Base-by-base conservation (phyloP, 177 flowering plant species). In the Vitis hybrid region DNA sequence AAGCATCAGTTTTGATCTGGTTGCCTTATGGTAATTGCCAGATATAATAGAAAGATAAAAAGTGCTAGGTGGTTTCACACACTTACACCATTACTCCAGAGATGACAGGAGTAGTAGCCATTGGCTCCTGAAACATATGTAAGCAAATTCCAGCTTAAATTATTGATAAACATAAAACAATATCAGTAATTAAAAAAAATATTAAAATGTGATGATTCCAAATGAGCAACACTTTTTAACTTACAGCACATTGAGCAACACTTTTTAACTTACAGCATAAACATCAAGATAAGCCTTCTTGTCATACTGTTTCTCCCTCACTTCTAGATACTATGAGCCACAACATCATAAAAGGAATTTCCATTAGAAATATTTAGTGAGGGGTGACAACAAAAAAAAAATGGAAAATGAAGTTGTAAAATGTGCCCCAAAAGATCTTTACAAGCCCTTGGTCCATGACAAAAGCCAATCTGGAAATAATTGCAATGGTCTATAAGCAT, bases 221-320 rank as follows among this genome's bases (percentile, higher is more conserved):
- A 26, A 26, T 26, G 30, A 26, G 30, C 30, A 58, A 13, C 55
- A 65, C 5, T 50, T 15, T 26, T 51, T 61, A 58, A 79, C 97
- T 88, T 83, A 91, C 98, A n/a, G 97, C 88, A 78, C 30, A 26
- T 26, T 26, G 32, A 26, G 32, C 32, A 58, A 14, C 55, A 65
- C 5, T 50, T 15, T 15, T 51, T 61, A 58, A 80, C 97, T 88
- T 83, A 91, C 98, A n/a, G 97, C 88, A 78, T 78, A 94, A 56
- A 94, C 81, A 75, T 94, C 97, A 64, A 94, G 39, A 73, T 84
- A 87, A 54, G 78, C 92, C 79, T 94, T 89, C 81, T 80, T 57
- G 76, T 94, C 97, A 75, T 94, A 94, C 73, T 94, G 98, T 83
- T 94, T 91, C 84, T 94, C 98, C 74, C 98, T 88, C 72, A 94